Base-by-base conservation (phyloP, 2,329 filamentous ascomycete species). In the Fusarium tupiense region DNA sequence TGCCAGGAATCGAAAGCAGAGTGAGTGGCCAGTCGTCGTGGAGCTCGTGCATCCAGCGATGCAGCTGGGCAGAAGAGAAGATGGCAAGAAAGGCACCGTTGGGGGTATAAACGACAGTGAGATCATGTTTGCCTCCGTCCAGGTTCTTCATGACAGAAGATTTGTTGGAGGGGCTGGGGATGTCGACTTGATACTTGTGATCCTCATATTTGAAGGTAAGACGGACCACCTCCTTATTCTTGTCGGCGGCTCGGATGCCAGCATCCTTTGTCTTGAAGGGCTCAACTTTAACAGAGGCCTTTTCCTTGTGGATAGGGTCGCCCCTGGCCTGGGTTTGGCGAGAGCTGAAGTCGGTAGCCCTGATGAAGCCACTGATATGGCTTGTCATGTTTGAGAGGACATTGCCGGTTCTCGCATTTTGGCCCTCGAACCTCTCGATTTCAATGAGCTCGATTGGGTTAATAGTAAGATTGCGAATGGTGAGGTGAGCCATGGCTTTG, bases 1-100 rank as follows among this genome's bases (percentile, higher is more conserved):
- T 98, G 73, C 96, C 96, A 1, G 96, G 96, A 72, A 98, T 96
- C 57, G 93, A 96, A 57, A 99, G 90, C 6, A 92, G 88, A 3
- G 94, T 93, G 9, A 98, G 86, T 4, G 94, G 91, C 59, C 90
- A 92, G 26, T 91, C 88, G 78, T 95, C 90, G 69, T 88, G 86
- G 47, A 98, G 87, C 70, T 91, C 88, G 64, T 87, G 83, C 95
- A 98, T 98, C 96, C 96, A 98, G 61, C 87, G 84, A 71, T 90
- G 81, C 57, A 95, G 88, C 61, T 90, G 88, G 22, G 91, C 88
- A 10, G 91, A 94, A 71, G 91, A 94, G 83, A 92, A 91, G 69
- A 98, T 86, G 46, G 90, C 83, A 16, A 92, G 83, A 78, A 88
- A 86, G 35, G 88, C 86, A 60, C 86, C 85, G 12, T 85, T 78